Evolutionary conservation across 2,329 filamentous ascomycete genomes (phyloP), one percentile per base, ranked within the genome.

Genomic region (Xylaria sp.): DNA sequence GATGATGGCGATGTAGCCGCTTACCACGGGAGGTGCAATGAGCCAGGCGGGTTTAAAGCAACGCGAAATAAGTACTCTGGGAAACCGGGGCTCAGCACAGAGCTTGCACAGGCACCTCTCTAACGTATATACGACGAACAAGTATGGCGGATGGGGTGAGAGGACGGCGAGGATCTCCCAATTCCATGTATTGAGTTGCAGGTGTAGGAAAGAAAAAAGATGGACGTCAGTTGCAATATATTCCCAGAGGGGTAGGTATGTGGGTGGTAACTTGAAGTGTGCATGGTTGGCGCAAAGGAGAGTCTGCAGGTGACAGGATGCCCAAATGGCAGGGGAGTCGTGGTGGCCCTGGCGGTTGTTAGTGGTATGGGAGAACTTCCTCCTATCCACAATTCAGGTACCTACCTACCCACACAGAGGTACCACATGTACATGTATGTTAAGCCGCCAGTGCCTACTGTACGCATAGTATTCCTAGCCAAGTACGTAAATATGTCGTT

Each of bases 151-250:
- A 49, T 23, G 17, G 12, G 54, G 23, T 23, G 47, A 52, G 53
- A 55, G 49, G 40, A 38, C 19, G 54, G 37, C 42, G 38, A 8
- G 50, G 12, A 23, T 53, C 12, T 40, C 42, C 55, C n/a, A 12
- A 37, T n/a, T n/a, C 47, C 17, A 12, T 40, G 28, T 45, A 45
- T 43, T 46, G n/a, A n/a, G n/a, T 33, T 56, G 57, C 54, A 60
- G 60, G 38, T 17, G 28, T 38, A 57, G 25, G 35, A 38, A 51
- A 67, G 67, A 71, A 67, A 66, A 61, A 60, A 60, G 42, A 51
- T 37, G 60, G 56, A 65, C 56, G 62, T 67, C 65, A 65, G 62
- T 65, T 49, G 40, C 58, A 67, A 62, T 62, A 67, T 65, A 62
- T 66, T 58, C 59, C 56, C 58, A 61, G 65, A 65, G 45, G 58